Evolutionary conservation across 164 flowering plant genomes (phyloP).

Genomic region (Liquidambar formosana): DNA sequence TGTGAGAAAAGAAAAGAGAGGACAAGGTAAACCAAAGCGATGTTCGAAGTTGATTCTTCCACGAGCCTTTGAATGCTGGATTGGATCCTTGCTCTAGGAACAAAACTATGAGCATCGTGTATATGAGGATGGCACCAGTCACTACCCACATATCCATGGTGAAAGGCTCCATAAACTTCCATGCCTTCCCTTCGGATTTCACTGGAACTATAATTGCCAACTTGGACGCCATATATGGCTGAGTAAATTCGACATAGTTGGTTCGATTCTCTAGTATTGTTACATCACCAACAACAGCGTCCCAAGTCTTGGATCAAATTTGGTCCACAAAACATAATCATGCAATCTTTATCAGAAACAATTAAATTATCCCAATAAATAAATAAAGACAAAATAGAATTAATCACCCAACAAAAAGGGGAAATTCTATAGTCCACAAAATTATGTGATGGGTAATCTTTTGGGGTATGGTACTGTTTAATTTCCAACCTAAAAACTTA

Average conservation of each 20-base stretch:
- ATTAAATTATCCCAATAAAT: too few relatives aligned
- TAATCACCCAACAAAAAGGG: too few relatives aligned
- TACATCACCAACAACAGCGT: conserved; percentile 52
- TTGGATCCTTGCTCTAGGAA: conserved; percentile 49
- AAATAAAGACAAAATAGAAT: neutral
- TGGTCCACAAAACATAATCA: neutral
- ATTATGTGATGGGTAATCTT: too few relatives aligned
- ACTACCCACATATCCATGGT: conserved; percentile 47
- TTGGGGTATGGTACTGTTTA: too few relatives aligned
- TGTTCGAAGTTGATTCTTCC: conserved; percentile 43
- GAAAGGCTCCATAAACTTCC: conserved; percentile 58
- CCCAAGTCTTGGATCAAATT: conserved; percentile 24
- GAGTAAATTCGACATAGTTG: conserved; percentile 47
- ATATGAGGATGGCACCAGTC: conserved; percentile 29
- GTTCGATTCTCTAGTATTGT: conserved; percentile 43
- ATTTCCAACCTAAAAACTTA: too few relatives aligned
- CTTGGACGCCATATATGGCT: conserved; percentile 51
- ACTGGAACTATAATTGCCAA: conserved; percentile 41
- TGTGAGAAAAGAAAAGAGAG: conserved; percentile 60
- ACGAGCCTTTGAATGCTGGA: conserved; percentile 42
- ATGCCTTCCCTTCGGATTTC: conserved; percentile 19
- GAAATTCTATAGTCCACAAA: too few relatives aligned
- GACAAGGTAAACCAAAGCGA: conserved; percentile 58
- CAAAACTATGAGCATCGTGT: conserved; percentile 47
- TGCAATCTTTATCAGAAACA: too few relatives aligned